Base-by-base conservation (phyloP, 1,284 basidiomycete genomes). In the Cutaneotrichosporon sp. region DNA sequence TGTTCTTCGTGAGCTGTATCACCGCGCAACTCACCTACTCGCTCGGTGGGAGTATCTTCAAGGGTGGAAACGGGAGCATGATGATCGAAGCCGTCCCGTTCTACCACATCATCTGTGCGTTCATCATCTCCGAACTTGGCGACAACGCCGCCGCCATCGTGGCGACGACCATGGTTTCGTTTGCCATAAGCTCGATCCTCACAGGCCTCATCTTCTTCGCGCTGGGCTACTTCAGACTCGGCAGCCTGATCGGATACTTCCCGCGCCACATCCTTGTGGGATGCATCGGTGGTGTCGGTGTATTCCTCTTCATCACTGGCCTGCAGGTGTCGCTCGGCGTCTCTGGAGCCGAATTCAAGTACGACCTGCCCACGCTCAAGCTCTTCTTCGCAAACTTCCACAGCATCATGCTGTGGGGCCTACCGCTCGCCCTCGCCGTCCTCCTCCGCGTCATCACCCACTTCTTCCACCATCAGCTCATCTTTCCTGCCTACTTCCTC, bases 61-160 rank as follows among this genome's bases (percentile, higher is more conserved):
- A 81, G 6, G 79, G 90, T 55, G 92, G 89, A 0, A 98, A 97
- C 80, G 94, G 94, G 10, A 95, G 91, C 61, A 97, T 98, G 94
- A 97, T 97, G 93, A 98, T 98, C 68, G 95, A 98, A 79, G 92
- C 94, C 13, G 92, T 97, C 69, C 95, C 96, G 0, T 98, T 98
- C 82, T 97, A 95, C 77, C 95, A 97, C 76, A 91, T 97, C 64
- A 84, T 98, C 53, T 91, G 91, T 5, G 86, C 85, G 53, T 86
- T 85, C 49, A 96, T 98, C 62, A 86, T 89, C 9, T 74, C 81
- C 5, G 83, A 90, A 18, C 85, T 96, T 26, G 91, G 90, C 2
- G 87, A 88, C 26, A 82, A 90, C 65, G 85, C 88, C 0, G 77
- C 82, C 42, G 88, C 88, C 22, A 85, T 98, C 59, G 85, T 97